A percentile compares a stretch with the other conserved stretches of the same genome.
phyloP scores from a whole-genome alignment of 805 yeast species.

The Myxozyma sirexii region DNA sequence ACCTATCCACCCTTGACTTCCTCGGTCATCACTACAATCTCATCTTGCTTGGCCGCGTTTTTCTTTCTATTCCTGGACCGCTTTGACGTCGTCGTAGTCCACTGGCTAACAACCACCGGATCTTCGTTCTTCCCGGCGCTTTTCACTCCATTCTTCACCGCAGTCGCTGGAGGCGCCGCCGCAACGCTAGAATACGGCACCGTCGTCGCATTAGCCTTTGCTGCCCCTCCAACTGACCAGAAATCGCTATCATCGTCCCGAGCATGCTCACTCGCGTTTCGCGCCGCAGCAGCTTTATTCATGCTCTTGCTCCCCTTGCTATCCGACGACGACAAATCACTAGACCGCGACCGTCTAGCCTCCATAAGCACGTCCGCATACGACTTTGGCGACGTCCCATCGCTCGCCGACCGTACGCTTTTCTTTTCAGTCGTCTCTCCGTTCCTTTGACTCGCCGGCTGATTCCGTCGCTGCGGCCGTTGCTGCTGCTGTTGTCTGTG shows the following conservation, averaged over 20 bases:
- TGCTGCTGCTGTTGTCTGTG: background rate
- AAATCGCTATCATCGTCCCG: slow-evolving; percentile 16
- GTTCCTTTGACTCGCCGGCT: background rate
- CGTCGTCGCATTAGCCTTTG: background rate
- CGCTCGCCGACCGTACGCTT: background rate
- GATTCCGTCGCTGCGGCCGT: background rate
- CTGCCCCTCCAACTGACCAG: slow-evolving; percentile 24
- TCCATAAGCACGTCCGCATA: slow-evolving; percentile 27
- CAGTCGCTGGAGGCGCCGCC: too few species aligned
- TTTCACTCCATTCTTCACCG: background rate
- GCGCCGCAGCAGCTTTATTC: background rate
- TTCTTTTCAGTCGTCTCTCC: background rate
- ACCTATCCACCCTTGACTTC: slow-evolving; percentile 1
- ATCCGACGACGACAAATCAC: background rate
- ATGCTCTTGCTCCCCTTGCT: background rate
- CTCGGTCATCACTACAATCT: slow-evolving; percentile 1
- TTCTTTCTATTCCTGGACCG: slow-evolving; percentile 20
- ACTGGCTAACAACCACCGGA: slow-evolving; percentile 21
- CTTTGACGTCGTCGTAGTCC: slow-evolving; percentile 29
- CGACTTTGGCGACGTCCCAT: slow-evolving; percentile 15
- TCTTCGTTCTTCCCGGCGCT: too few species aligned
- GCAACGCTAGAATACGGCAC: too few species aligned
- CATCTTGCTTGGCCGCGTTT: slow-evolving; percentile 12
- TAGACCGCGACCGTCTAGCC: background rate
- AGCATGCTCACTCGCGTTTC: background rate